Conservation (phyloP, 345 rosid genomes). For the Abelmoschus esculentus region DNA sequence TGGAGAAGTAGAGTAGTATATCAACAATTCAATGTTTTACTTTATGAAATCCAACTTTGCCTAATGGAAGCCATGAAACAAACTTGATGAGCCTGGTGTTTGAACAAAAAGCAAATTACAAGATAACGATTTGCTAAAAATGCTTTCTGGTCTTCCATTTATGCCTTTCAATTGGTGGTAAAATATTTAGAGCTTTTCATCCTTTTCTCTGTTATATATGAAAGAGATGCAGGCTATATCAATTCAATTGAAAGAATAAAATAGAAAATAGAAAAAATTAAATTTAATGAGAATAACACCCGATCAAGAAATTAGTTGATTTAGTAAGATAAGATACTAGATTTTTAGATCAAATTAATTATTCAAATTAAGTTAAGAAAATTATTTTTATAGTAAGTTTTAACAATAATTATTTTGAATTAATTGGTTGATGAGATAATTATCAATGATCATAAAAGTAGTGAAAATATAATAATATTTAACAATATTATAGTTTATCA, state of each 20-base stretch:
- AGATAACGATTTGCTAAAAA: neutral
- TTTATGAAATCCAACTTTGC: slow-evolving; percentile 4
- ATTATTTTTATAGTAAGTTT: too few relatives aligned
- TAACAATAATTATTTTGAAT: too few relatives aligned
- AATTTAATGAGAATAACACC: neutral
- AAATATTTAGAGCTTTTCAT: neutral
- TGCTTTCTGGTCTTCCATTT: neutral
- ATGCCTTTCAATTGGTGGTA: neutral
- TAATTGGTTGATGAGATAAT: too few relatives aligned
- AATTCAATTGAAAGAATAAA: neutral
- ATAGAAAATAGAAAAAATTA: neutral
- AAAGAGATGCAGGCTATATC: neutral
- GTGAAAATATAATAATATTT: too few relatives aligned
- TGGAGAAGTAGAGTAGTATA: slow-evolving; percentile 11
- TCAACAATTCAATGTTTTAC: slow-evolving; percentile 12
- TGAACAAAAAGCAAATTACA: neutral
- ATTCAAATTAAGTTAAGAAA: too few relatives aligned
- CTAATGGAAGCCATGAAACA: slow-evolving; percentile 1
- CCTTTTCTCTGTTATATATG: neutral
- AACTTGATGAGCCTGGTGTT: neutral
- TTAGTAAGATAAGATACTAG: too few relatives aligned
- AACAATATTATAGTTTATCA: too few relatives aligned
- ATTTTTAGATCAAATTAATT: too few relatives aligned
- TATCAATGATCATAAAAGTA: too few relatives aligned
- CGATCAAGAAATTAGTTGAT: too few relatives aligned